Evolutionary conservation across 192 early-diverging fungal species (phyloP).

Genomic region (Fimicolochytrium jonesii): DNA sequence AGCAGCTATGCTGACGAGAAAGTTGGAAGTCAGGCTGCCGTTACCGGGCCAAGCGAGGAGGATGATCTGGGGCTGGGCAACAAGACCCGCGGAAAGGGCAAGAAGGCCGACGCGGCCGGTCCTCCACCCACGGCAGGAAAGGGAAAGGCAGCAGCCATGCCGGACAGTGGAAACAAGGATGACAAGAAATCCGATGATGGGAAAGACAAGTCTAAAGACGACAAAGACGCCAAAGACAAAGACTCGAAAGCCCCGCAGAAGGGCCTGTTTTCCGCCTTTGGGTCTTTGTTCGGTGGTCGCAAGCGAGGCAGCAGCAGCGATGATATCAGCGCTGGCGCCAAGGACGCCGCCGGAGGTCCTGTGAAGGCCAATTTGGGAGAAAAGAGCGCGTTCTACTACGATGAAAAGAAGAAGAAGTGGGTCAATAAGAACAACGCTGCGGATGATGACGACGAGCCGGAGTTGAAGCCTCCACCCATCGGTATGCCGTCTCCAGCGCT

Average conservation of each 20-base stretch:
- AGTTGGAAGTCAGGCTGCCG: background rate
- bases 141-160: conserved; percentile 42
- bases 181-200: too few species aligned
- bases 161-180: conserved; percentile 12
- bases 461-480: conserved; percentile 40
- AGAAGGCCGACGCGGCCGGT: background rate
- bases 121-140: conserved; percentile 16
- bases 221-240: background rate
- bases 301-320: conserved; percentile 5
- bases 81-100: too few species aligned
- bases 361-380: conserved; percentile 85
- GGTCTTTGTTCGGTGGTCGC: conserved; percentile 35
- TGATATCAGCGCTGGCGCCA: background rate
- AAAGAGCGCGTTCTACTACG: conserved; percentile 80
- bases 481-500: too few species aligned
- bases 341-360: conserved; percentile 29
- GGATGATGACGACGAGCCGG: conserved; percentile 23
- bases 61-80: conserved; percentile 49
- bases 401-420: conserved; percentile 81
- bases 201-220: too few species aligned
- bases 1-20: too few species aligned
- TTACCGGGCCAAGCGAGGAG: too few species aligned
- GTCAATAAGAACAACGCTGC: conserved; percentile 67
- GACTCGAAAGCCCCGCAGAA: conserved; percentile 15
- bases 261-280: conserved; percentile 30